phyloP scores from a whole-genome alignment of 1,284 basidiomycete species.

The Uromyces viciae-fabae region DNA sequence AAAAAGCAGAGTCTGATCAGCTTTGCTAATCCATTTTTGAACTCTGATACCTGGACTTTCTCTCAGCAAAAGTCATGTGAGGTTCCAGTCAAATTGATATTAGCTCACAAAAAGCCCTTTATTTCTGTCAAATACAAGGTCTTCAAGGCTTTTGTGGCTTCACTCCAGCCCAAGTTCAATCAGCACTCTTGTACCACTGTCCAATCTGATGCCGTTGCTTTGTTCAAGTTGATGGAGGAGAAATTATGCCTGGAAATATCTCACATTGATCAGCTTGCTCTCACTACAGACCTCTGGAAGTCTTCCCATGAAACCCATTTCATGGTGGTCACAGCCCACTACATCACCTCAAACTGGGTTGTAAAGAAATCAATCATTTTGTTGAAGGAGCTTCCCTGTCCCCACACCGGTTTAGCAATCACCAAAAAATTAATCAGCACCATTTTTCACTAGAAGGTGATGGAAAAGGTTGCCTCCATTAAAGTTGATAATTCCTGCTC shows the following conservation, averaged over 20 bases:
- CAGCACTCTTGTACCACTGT: too few species aligned
- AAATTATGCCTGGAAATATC: not conserved
- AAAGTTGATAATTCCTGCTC: not conserved
- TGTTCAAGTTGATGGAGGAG: not conserved
- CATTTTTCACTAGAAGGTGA: not conserved
- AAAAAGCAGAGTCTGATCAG: too few species aligned
- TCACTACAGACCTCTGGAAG: not conserved
- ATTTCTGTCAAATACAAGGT: too few species aligned
- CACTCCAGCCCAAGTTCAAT: too few species aligned
- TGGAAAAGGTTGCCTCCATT: not conserved
- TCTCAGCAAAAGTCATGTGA: too few species aligned
- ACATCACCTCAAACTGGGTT: not conserved
- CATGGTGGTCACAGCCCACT: slow-evolving; percentile 5
- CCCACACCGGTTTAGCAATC: not conserved
- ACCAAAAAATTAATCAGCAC: not conserved
- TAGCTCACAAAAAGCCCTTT: too few species aligned
- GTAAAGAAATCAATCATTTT: not conserved
- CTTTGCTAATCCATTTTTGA: too few species aligned
- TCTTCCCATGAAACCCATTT: not conserved
- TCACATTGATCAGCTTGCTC: not conserved
- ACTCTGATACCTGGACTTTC: too few species aligned
- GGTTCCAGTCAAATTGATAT: too few species aligned
- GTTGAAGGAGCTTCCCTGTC: not conserved
- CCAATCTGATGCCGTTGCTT: not conserved
- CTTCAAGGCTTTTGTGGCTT: too few species aligned